A percentile compares a stretch with the other conserved stretches of the same genome.
These are phyloP conservation scores for Penicillium brasilianum DNA, from an alignment of 2,329 filamentous ascomycete species.

Conservation along the genomic window DNA sequence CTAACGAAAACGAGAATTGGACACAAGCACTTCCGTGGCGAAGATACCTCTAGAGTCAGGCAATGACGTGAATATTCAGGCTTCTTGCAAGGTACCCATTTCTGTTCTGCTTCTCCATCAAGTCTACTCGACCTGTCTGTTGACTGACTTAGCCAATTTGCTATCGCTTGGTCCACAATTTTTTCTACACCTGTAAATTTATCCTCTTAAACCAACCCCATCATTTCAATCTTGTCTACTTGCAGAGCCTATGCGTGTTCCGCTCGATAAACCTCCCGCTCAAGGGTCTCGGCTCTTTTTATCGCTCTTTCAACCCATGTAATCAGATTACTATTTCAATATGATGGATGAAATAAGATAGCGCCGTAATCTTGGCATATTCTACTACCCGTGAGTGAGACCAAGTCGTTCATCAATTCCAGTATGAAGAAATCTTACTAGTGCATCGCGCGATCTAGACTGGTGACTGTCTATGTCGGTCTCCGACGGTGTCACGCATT, in stretches of 20 bases:
- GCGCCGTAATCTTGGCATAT: background rate
- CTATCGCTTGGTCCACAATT: too few species aligned
- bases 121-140: background rate
- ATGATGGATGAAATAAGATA: background rate
- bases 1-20: background rate
- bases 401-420: background rate
- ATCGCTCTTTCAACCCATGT: background rate
- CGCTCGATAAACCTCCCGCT: background rate
- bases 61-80: background rate
- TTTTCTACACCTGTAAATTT: too few species aligned
- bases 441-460: conserved; percentile 2
- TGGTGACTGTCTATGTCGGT: conserved; percentile 1
- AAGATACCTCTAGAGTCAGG: background rate
- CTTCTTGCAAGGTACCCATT: background rate
- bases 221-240: too few species aligned
- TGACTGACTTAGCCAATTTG: background rate
- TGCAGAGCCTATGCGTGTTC: too few species aligned
- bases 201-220: too few species aligned
- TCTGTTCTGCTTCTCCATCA: background rate
- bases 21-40: background rate
- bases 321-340: background rate
- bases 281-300: background rate
- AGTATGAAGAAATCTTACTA: background rate
- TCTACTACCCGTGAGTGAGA: background rate
- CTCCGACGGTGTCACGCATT: conserved; percentile 6